Percentiles rank a stretch among this genome's conserved stretches.
phyloP scores from a whole-genome alignment of 768 basidiomycete genomes.

The Aureoboletus auriporus region DNA sequence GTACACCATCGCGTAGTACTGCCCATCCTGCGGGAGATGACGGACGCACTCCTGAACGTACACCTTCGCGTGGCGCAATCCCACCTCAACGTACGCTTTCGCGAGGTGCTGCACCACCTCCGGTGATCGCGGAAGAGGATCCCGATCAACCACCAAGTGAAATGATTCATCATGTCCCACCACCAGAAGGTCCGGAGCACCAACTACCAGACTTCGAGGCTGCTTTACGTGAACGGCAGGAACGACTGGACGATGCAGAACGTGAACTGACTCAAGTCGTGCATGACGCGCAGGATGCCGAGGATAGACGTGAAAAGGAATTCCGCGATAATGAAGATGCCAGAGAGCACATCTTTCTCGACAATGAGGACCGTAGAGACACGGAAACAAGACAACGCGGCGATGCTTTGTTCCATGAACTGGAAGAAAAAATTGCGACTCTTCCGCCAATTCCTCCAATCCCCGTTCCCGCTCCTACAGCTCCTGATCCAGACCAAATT shows the following conservation, averaged over 20 bases:
- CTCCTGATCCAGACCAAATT: slow-evolving; percentile 23
- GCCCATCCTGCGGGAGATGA: slow-evolving; percentile 8
- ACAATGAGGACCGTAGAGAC: slow-evolving; percentile 55
- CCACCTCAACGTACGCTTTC: slow-evolving; percentile 11
- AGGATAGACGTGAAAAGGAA: slow-evolving; percentile 59
- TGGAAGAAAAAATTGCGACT: slow-evolving; percentile 27
- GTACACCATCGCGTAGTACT: slow-evolving; percentile 13
- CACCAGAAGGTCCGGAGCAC: slow-evolving; percentile 4
- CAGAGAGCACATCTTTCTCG: slow-evolving; percentile 56
- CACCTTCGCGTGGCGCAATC: slow-evolving; percentile 6
- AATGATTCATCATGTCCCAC: slow-evolving; percentile 24
- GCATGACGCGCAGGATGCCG: slow-evolving; percentile 51
- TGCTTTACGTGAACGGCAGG: slow-evolving; percentile 42
- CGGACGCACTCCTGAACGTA: slow-evolving; percentile 10
- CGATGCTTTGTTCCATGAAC: slow-evolving; percentile 20
- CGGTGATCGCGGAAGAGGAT: slow-evolving; percentile 18
- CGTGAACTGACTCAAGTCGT: slow-evolving; percentile 45
- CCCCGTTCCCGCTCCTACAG: slow-evolving; percentile 12
- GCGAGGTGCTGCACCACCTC: slow-evolving; percentile 11
- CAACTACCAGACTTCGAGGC: slow-evolving; percentile 33
- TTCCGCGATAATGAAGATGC: slow-evolving; percentile 66
- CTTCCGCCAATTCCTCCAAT: slow-evolving; percentile 20
- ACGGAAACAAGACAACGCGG: slow-evolving; percentile 45
- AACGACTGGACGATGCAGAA: slow-evolving; percentile 56
- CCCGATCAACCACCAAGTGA: slow-evolving; percentile 19